Conservation (phyloP, 2,329 filamentous ascomycete species). For the Curvularia verruculosa region DNA sequence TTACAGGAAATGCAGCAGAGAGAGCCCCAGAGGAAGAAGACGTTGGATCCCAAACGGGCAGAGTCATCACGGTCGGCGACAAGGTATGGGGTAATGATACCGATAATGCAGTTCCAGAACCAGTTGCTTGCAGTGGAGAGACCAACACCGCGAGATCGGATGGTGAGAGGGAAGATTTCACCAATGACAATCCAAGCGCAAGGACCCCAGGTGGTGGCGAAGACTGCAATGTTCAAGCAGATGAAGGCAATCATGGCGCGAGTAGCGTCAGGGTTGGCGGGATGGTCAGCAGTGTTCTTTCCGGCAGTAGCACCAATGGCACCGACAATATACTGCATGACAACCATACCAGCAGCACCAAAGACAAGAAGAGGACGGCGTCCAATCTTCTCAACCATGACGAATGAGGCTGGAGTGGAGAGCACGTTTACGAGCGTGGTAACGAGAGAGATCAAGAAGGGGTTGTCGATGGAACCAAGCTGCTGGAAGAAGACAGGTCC, state of each 20-base stretch:
- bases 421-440: constrained; percentile 87
- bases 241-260: constrained; percentile 79
- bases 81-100: constrained; percentile 73
- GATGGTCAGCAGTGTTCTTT: constrained; percentile 47
- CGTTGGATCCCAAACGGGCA: constrained; percentile 62
- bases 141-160: constrained; percentile 85
- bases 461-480: constrained; percentile 71
- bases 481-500: constrained; percentile 83
- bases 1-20: constrained; percentile 60
- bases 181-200: constrained; percentile 76
- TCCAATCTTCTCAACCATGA: constrained; percentile 79
- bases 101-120: constrained; percentile 80
- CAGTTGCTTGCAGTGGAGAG: constrained; percentile 73
- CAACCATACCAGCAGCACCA: constrained; percentile 80
- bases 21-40: constrained; percentile 66
- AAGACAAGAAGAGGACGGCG: constrained; percentile 79
- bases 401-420: constrained; percentile 87
- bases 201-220: constrained; percentile 87
- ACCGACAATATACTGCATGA: constrained; percentile 86
- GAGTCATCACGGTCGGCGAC: constrained; percentile 71
- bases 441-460: constrained; percentile 83
- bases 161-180: constrained; percentile 88
- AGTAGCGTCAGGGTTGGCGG: constrained; percentile 37
- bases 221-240: constrained; percentile 90
- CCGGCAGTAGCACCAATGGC: constrained; percentile 60